Percentiles rank a stretch among this genome's conserved stretches.
phyloP scores from a whole-genome alignment of 2,329 filamentous ascomycete species.

The Phialemoniopsis sp. region DNA sequence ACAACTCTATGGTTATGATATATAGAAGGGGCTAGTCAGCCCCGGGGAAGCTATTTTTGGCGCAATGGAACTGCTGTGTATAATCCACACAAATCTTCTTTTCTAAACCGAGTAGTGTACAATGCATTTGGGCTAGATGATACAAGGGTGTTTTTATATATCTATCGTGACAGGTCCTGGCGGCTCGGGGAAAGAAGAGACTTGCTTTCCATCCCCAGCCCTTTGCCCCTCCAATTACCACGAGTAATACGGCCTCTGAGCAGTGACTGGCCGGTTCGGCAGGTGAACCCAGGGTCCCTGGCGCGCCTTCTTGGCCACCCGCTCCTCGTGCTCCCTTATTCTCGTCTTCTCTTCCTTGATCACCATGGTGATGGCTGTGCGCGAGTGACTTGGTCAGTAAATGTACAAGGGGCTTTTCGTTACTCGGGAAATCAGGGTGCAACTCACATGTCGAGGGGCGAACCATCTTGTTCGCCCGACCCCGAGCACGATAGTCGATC shows the following conservation, averaged over 20 bases:
- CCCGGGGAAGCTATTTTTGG: no score
- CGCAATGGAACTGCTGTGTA: no score
- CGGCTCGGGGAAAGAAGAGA: no score
- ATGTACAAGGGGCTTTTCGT: background rate
- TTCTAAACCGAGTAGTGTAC: no score
- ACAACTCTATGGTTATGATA: no score
- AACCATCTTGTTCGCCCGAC: conserved; percentile 62
- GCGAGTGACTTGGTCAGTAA: conserved; percentile 11
- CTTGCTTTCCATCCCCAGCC: no score
- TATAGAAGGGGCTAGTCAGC: no score
- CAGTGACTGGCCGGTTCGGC: conserved; percentile 78
- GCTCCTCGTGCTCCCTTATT: conserved; percentile 75
- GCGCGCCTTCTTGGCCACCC: conserved; percentile 68
- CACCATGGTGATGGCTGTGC: conserved; percentile 68
- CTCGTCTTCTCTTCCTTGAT: conserved; percentile 93
- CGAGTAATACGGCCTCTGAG: conserved; percentile 84
- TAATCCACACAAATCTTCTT: no score
- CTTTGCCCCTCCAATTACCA: no score
- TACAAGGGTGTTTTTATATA: no score
- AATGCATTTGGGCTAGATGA: no score
- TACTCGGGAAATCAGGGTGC: conserved; percentile 1
- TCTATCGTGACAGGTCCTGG: no score
- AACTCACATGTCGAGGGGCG: conserved; percentile 68
- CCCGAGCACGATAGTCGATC: conserved; percentile 72
- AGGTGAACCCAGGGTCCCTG: conserved; percentile 83